These are phyloP conservation scores for Lizonia empirigonia DNA, from an alignment of 2,329 filamentous ascomycete species.

Conservation along the genomic window DNA sequence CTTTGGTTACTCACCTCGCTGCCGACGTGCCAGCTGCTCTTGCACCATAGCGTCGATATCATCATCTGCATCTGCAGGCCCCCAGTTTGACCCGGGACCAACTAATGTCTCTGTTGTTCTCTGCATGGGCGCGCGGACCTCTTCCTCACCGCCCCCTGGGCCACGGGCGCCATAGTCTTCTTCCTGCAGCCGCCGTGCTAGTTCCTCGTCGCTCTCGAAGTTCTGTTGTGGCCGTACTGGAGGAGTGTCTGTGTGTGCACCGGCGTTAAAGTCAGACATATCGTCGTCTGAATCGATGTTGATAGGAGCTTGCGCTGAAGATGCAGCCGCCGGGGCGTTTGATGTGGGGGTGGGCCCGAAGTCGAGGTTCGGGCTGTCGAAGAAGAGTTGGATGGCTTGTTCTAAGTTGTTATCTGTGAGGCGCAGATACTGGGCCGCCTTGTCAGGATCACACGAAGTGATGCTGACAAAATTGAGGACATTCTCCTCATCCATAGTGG, in stretches of 20 bases:
- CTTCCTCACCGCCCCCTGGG: conserved; percentile 52
- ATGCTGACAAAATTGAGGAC: conserved; percentile 81
- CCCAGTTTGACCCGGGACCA: conserved; percentile 68
- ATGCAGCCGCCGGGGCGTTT: conserved; percentile 42
- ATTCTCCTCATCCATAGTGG: conserved; percentile 56
- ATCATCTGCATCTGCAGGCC: conserved; percentile 52
- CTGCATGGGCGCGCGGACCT: conserved; percentile 88
- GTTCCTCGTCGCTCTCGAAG: conserved; percentile 88
- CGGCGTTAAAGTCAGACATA: conserved; percentile 55
- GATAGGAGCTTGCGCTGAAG: conserved; percentile 63
- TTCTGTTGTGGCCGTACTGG: conserved; percentile 29
- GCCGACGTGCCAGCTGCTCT: conserved; percentile 64
- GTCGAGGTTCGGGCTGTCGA: conserved; percentile 80
- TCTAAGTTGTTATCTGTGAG: conserved; percentile 84
- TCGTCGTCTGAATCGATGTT: conserved; percentile 80
- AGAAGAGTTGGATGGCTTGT: conserved; percentile 88
- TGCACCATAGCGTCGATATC: conserved; percentile 66
- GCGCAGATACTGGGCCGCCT: conserved; percentile 81
- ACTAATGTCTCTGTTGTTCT: conserved; percentile 91
- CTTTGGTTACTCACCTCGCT: conserved; percentile 30
- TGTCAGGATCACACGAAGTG: conserved; percentile 73
- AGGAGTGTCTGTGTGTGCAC: conserved; percentile 38
- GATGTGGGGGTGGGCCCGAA: conserved; percentile 48
- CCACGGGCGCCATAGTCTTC: conserved; percentile 75
- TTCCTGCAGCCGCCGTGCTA: conserved; percentile 89